phyloP scores from a whole-genome alignment of 768 basidiomycete species.

The Lactarius hatsudake region DNA sequence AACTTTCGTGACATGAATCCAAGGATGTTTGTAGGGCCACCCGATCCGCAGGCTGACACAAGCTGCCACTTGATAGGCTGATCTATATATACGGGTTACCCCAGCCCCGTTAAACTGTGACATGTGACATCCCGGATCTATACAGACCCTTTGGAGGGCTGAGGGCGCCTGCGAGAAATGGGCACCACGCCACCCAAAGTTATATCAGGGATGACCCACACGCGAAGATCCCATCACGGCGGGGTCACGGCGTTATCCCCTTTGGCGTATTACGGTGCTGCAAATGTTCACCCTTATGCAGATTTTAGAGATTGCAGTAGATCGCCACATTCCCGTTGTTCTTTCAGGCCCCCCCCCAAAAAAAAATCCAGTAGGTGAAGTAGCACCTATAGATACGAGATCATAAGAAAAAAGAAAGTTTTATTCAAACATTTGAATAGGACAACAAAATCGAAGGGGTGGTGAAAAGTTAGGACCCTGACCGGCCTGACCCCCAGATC shows the following conservation, averaged over 20 bases:
- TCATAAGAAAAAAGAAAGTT: too few relatives aligned
- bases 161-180: not conserved
- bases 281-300: too few relatives aligned
- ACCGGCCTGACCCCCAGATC: too few relatives aligned
- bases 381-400: too few relatives aligned
- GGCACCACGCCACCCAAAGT: not conserved
- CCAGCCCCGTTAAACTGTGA: not conserved
- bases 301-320: too few relatives aligned
- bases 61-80: not conserved
- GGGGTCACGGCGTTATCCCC: too few relatives aligned
- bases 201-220: not conserved
- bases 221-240: not conserved
- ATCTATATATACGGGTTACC: not conserved
- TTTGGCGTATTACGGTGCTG: too few relatives aligned
- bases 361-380: too few relatives aligned
- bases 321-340: not conserved
- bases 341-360: too few relatives aligned
- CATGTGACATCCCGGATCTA: not conserved
- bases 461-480: too few relatives aligned
- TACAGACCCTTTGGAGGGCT: not conserved
- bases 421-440: too few relatives aligned
- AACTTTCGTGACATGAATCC: not conserved
- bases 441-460: too few relatives aligned
- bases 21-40: not conserved
- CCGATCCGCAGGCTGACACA: not conserved